phyloP scores from a whole-genome alignment of 164 flowering plant species.

The Paratinospora sagittata region DNA sequence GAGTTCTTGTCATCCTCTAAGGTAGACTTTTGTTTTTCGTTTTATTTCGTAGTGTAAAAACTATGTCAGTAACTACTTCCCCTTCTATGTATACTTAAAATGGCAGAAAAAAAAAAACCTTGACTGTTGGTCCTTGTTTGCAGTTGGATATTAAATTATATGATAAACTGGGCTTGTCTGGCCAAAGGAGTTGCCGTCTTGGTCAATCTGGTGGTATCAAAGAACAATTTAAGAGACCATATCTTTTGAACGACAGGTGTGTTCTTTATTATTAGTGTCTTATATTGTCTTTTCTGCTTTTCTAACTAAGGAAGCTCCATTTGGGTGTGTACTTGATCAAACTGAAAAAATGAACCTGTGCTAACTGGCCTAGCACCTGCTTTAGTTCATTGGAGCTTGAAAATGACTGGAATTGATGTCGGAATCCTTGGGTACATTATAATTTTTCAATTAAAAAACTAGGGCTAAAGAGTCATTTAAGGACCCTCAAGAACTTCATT shows the following conservation, averaged over 20 bases:
- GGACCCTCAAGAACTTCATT: neutral
- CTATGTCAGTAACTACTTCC: neutral
- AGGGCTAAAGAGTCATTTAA: neutral
- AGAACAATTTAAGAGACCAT: slow-evolving; percentile 23
- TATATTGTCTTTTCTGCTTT: neutral
- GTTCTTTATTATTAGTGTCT: neutral
- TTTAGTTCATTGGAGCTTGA: neutral
- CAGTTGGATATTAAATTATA: slow-evolving; percentile 45
- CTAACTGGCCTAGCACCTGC: neutral
- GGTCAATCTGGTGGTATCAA: slow-evolving; percentile 33
- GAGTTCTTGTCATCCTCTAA: slow-evolving; percentile 53
- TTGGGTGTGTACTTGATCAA: neutral
- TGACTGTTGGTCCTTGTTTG: slow-evolving; percentile 11
- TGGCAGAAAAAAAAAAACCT: neutral
- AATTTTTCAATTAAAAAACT: neutral
- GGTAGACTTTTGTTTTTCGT: slow-evolving; percentile 32
- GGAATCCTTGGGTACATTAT: neutral
- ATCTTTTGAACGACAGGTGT: slow-evolving; percentile 33
- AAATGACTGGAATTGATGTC: neutral
- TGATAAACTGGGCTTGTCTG: slow-evolving; percentile 52
- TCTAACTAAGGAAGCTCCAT: neutral
- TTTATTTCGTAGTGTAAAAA: neutral
- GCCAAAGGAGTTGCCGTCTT: slow-evolving; percentile 46
- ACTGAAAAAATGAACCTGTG: neutral
- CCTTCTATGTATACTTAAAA: neutral